Evolutionary conservation across 2,329 filamentous ascomycete species (phyloP).

Genomic region (Monilinia aucupariae): DNA sequence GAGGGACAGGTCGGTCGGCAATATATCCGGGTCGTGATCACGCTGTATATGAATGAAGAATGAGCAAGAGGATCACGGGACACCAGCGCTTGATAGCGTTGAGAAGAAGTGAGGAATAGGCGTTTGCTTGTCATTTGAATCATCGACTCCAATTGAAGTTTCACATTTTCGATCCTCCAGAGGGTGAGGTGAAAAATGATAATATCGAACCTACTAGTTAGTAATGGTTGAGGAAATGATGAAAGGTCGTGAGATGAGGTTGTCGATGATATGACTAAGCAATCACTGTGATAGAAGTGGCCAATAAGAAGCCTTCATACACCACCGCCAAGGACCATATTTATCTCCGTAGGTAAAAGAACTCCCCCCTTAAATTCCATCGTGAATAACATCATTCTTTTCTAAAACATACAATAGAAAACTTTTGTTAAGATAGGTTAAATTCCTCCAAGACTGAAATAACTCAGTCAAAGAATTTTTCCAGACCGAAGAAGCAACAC

Average conservation of each 20-base stretch:
- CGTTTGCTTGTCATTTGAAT: neutral
- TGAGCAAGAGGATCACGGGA: slow-evolving; percentile 38
- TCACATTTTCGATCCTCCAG: neutral
- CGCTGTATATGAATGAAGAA: slow-evolving; percentile 45
- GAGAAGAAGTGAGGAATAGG: neutral
- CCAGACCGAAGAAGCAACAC: too few species aligned
- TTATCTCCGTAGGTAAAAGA: neutral
- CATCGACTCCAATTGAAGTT: rapidly evolving
- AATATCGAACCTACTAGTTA: neutral
- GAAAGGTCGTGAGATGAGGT: neutral
- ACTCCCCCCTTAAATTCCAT: neutral
- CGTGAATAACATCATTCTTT: neutral
- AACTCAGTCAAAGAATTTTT: too few species aligned
- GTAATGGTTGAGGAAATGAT: neutral
- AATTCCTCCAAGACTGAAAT: too few species aligned
- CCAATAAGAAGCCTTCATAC: neutral
- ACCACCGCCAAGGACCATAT: neutral
- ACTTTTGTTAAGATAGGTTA: too few species aligned
- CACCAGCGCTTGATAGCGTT: slow-evolving; percentile 23
- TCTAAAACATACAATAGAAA: too few species aligned
- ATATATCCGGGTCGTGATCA: slow-evolving; percentile 47
- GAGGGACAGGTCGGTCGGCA: slow-evolving; percentile 58
- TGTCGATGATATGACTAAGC: neutral
- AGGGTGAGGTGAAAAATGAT: neutral
- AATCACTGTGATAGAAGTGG: slow-evolving; percentile 7